These are phyloP conservation scores for Fusarium dimerum DNA, from an alignment of 2,329 filamentous ascomycete genomes.

Conservation along the genomic window DNA sequence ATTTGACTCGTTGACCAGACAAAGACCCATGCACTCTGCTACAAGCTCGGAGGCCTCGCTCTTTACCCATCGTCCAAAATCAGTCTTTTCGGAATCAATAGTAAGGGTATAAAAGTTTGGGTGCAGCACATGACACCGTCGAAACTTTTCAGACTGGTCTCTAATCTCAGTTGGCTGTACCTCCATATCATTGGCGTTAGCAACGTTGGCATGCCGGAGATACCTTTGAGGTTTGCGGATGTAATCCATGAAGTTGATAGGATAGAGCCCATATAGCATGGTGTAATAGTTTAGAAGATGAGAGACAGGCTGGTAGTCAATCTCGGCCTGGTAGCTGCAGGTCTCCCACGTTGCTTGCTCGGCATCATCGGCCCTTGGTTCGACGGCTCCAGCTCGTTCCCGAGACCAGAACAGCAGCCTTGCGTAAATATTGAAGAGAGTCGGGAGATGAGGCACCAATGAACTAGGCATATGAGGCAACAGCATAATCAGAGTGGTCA, in stretches of 20 bases:
- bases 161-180: constrained; percentile 77
- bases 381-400: constrained; percentile 44
- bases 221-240: constrained; percentile 80
- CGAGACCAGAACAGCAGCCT: constrained; percentile 78
- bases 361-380: constrained; percentile 40
- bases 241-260: constrained; percentile 84
- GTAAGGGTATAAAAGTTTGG: constrained; percentile 84
- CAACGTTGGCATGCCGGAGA: constrained; percentile 70
- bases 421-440: constrained; percentile 80
- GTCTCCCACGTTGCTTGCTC: constrained; percentile 61
- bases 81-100: constrained; percentile 75
- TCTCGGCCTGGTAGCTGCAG: constrained; percentile 60
- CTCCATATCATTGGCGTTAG: constrained; percentile 72
- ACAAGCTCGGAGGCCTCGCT: constrained; percentile 79
- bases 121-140: constrained; percentile 72
- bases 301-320: constrained; percentile 62
- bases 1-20: constrained; percentile 34
- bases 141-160: constrained; percentile 72
- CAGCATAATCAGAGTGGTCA: constrained; percentile 79
- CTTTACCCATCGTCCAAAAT: constrained; percentile 76
- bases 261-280: constrained; percentile 79
- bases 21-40: constrained; percentile 76
- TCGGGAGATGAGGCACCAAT: constrained; percentile 67
- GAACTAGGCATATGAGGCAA: constrained; percentile 78
- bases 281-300: constrained; percentile 77